These are phyloP conservation scores for Paraglomus brasilianum DNA, from an alignment of 192 early-diverging fungal species.

Conservation along the genomic window DNA sequence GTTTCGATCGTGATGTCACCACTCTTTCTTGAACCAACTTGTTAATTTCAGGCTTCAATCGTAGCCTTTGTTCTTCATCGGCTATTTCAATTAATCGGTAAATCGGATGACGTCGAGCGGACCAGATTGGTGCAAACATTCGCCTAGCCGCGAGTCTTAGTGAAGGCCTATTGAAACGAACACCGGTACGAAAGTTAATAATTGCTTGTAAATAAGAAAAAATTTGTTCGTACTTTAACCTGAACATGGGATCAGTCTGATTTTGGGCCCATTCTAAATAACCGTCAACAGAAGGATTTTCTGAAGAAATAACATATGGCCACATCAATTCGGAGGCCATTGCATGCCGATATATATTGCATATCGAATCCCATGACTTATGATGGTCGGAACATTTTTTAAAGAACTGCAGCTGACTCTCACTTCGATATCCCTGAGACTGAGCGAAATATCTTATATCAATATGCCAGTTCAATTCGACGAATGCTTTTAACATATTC, in stretches of 20 bases:
- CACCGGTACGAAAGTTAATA: constrained; percentile 28
- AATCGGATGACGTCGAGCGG: constrained; percentile 9
- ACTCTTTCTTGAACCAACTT: not conserved
- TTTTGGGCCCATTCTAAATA: constrained; percentile 21
- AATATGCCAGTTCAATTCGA: constrained; percentile 12
- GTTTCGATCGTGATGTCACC: not conserved
- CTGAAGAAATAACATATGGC: constrained; percentile 5
- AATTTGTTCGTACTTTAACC: constrained; percentile 25
- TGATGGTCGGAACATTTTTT: constrained; percentile 6
- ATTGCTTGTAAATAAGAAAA: constrained; percentile 12
- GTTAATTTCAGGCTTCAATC: constrained; percentile 1
- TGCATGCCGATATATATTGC: constrained; percentile 2
- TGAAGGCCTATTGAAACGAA: constrained; percentile 17
- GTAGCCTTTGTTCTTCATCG: constrained; percentile 4
- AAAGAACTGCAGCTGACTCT: not conserved
- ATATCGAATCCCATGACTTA: constrained; percentile 17
- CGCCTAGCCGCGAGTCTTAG: constrained; percentile 1
- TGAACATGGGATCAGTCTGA: constrained; percentile 15
- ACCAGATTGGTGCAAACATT: constrained; percentile 14
- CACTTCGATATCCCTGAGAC: constrained; percentile 3
- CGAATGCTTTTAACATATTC: not conserved
- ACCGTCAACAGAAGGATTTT: constrained; percentile 23
- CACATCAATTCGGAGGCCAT: constrained; percentile 18
- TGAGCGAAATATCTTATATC: constrained; percentile 15
- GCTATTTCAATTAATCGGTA: constrained; percentile 16